Evolutionary conservation across 495 filamentous ascomycete species (phyloP).

Genomic region (Parmelia sp.): DNA sequence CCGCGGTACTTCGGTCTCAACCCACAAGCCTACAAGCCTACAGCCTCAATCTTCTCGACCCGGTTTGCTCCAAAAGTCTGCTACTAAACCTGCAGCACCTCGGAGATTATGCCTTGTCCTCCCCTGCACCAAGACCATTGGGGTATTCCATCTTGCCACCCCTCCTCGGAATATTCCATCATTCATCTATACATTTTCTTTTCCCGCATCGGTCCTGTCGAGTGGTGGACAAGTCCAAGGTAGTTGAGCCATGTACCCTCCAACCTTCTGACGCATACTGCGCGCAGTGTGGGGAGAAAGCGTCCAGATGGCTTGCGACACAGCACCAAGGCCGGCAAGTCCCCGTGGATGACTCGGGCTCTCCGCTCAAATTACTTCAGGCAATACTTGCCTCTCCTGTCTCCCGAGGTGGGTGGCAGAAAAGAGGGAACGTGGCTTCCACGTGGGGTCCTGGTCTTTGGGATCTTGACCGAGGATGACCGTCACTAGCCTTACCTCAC

Average conservation of each 20-base stretch:
- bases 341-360: neutral
- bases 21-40: neutral
- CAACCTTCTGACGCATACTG: neutral
- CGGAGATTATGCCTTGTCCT: neutral
- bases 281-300: no score
- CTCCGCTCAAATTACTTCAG: neutral
- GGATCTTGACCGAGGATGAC: neutral
- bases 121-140: neutral
- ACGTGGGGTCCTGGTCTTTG: neutral
- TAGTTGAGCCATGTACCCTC: no score
- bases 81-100: neutral
- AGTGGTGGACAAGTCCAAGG: no score
- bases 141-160: neutral
- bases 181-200: neutral
- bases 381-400: neutral
- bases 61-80: neutral
- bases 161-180: neutral
- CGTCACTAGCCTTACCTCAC: neutral
- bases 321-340: neutral
- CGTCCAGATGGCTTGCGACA: neutral
- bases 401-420: neutral
- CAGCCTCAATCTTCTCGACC: neutral
- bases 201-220: neutral
- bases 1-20: constrained; percentile 5
- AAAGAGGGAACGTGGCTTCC: constrained; percentile 3